Evolutionary conservation across 257 asterid genomes (phyloP), one percentile per base, ranked within the genome.

Genomic region (Cynanchum wilfordii): DNA sequence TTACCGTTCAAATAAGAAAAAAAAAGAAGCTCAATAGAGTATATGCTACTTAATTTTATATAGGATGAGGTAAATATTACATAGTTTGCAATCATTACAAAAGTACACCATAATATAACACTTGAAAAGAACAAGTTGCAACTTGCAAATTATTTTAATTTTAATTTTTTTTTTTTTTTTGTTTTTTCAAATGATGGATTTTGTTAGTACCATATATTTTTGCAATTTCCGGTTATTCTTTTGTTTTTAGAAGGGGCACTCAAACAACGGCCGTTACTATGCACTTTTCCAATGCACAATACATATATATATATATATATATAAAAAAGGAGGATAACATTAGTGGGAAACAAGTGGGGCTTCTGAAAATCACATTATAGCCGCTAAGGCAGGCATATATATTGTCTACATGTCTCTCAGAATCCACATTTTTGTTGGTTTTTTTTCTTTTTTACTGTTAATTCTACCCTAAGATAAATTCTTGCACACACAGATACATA

Each of bases 291-390:
- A 65, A 74, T 65, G 77, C 70, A n/a, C n/a, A n/a, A n/a, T n/a
- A n/a, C n/a, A n/a, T n/a, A n/a, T n/a, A n/a, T n/a, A n/a, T n/a
- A n/a, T n/a, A n/a, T n/a, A n/a, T n/a, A n/a, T n/a, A n/a, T n/a
- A n/a, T n/a, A n/a, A n/a, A n/a, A n/a, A n/a, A n/a, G n/a, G n/a
- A 51, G 51, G 73, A 11, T 16, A 56, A 47, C 59, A 58, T n/a
- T 59, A 60, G 85, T 69, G 85, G 84, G 78, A 75, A 69, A 76
- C 85, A 81, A 59, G 80, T 77, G 79, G 85, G 85, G 82, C 68
- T 27, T 45, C 24, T 70, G 64, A 77, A 62, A 70, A 77, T 81
- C 79, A 77, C 77, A 55, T 71, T 30, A 27, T 57, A 64, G 68
- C 77, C 36, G 50, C 77, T 49, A 45, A 33, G 77, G 74, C 63